Base-by-base conservation (phyloP, 1,139 yeast genomes). In the Kluyveromyces marxianus region DNA sequence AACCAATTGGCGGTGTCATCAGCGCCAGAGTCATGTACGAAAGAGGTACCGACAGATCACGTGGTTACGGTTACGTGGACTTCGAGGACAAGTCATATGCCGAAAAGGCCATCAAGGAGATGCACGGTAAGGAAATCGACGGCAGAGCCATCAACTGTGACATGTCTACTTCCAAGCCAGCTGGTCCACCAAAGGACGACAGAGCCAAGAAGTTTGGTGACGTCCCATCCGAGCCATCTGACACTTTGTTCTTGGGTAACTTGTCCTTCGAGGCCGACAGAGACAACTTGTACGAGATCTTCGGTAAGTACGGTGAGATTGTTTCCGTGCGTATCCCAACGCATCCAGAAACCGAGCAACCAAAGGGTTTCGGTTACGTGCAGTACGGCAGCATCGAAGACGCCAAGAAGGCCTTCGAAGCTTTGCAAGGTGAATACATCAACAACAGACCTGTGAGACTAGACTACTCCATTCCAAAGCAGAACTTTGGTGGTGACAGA, bases 61-160 rank as follows among this genome's bases (percentile, higher is more conserved):
- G 94, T 77, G 98, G 98, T 67, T 92, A 85, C 76, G 98, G 98
- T 62, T 92, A 92, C 72, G 96, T 92, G 69, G 98, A 92, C 68
- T 92, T 92, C 65, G 88, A 81, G 59, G 69, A 76, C 60, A 79
- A 79, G 61, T 76, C 78, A 38, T 75, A 73, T 51, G 98, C 97
- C 55, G 90, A 87, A 68, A 82, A 82, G 69, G 97, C 98, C n/a
- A 71, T 90, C 54, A 74, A 73, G 52, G 87, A 83, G 67, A 77
- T 75, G 79, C 95, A 89, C 72, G 97, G 96, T 63, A 79, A 75
- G 64, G 97, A 90, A 72, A 82, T 92, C 57, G 98, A 92, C 62
- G 98, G 98, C 59, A 85, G 98, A 77, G 87, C 95, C 68, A 78
- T 92, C 66, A 90, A 90, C 76, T 77, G 89, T 65, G 98, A 92